phyloP scores from a whole-genome alignment of 164 flowering plant genomes.

The Vitis rotundifolia region DNA sequence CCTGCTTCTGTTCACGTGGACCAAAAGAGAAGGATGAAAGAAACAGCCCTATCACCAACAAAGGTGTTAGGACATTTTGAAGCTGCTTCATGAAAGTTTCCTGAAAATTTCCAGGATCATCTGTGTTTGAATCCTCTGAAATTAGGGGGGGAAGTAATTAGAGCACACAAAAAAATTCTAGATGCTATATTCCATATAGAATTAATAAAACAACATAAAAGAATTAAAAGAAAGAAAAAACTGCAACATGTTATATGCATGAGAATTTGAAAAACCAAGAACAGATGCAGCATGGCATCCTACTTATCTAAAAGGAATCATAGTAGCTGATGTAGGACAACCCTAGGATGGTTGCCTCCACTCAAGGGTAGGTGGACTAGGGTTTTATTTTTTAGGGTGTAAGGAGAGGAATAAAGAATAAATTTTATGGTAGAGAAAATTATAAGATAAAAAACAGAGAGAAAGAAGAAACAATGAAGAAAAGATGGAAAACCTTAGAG shows the following conservation, averaged over 20 bases:
- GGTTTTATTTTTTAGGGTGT: too few relatives aligned
- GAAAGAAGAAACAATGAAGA: too few relatives aligned
- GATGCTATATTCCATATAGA: background rate
- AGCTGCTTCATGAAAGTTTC: conserved; percentile 51
- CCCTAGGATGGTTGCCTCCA: too few relatives aligned
- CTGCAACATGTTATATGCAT: too few relatives aligned
- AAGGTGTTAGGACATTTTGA: conserved; percentile 48
- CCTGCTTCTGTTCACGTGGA: conserved; percentile 63
- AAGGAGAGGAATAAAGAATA: too few relatives aligned
- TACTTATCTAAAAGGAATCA: background rate
- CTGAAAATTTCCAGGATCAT: conserved; percentile 56
- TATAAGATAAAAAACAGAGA: too few relatives aligned
- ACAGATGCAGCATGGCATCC: background rate
- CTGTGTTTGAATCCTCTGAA: conserved; percentile 61
- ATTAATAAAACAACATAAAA: background rate
- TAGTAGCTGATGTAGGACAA: too few relatives aligned
- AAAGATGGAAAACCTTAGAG: too few relatives aligned
- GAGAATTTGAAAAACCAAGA: background rate
- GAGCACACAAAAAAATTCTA: background rate
- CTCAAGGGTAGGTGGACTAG: too few relatives aligned
- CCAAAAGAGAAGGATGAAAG: conserved; percentile 56
- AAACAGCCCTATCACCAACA: conserved; percentile 52
- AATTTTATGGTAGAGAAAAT: too few relatives aligned
- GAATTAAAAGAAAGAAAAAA: too few relatives aligned
- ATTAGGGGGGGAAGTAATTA: background rate